Percentiles rank a stretch among this genome's conserved stretches.
Evolutionary conservation across 208 protist species (phyloP).

Genomic region (Balamuthia mandrillaris): DNA sequence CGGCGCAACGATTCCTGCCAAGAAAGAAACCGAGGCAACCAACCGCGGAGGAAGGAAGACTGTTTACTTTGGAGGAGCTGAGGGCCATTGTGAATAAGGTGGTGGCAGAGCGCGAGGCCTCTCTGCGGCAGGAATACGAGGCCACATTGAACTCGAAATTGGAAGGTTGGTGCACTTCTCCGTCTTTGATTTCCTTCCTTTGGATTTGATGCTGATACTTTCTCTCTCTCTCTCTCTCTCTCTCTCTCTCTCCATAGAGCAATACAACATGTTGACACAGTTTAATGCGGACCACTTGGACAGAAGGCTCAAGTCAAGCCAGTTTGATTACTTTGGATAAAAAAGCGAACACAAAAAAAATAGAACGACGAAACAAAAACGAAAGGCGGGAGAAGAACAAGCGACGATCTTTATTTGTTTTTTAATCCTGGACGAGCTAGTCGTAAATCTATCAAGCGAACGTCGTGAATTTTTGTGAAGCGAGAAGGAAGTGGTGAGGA

Average conservation of each 20-base stretch:
- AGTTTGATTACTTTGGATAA: too few relatives aligned
- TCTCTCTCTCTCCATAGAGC: not conserved
- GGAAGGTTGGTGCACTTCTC: not conserved
- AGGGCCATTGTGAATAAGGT: not conserved
- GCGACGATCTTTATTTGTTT: too few relatives aligned
- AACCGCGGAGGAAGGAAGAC: not conserved
- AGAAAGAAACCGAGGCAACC: not conserved
- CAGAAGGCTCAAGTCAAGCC: too few relatives aligned
- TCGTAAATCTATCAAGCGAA: too few relatives aligned
- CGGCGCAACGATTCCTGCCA: not conserved
- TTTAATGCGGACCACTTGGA: too few relatives aligned
- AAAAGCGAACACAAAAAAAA: too few relatives aligned
- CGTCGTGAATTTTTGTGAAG: too few relatives aligned
- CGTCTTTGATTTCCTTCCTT: not conserved
- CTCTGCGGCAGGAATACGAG: not conserved
- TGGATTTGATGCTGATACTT: not conserved
- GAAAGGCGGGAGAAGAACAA: too few relatives aligned
- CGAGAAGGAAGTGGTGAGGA: too few relatives aligned
- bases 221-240: not conserved
- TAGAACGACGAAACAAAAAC: too few relatives aligned
- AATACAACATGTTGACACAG: slow-evolving; percentile 34
- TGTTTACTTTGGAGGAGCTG: slow-evolving; percentile 33
- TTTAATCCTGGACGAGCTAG: too few relatives aligned
- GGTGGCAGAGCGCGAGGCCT: not conserved
- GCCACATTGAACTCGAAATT: not conserved